Evolutionary conservation across 2,329 filamentous ascomycete species (phyloP), one percentile per base, ranked within the genome.

Genomic region (Coniosporium tulheliwenetii): DNA sequence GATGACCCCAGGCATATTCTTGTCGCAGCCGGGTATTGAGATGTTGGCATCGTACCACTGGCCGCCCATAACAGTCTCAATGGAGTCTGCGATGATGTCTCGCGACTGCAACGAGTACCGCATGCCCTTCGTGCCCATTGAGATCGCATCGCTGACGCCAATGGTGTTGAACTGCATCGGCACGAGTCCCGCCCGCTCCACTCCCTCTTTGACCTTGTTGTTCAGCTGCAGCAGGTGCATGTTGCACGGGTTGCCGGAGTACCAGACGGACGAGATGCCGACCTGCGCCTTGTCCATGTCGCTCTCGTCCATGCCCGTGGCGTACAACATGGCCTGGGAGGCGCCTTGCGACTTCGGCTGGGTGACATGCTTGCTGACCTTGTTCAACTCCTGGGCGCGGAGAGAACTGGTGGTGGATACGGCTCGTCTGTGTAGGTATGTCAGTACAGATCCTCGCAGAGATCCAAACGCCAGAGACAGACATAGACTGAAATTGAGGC

Each of bases 91-190:
- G 53, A 98, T 98, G 54, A 98, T 76, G 63, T 98, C 91, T 60
- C 91, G 75, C 50, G 85, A 93, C 68, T 96, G 91, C 40, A 95
- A 71, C 41, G 83, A 91, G 66, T 86, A 96, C 47, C 89, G 76
- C 91, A 98, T 98, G 52, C 93, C 91, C 31, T 80, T 84, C 38
- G 91, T 98, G 39, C 91, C 91, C 91, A 98, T 98, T 52, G 85
- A 94, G 53, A 98, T 98, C 44, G 78, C 91, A 60, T 98, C 91
- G 48, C 85, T 94, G 50, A 98, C 93, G 55, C 91, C 91, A 55
- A 98, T 85, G 45, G 93, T 98, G 71, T 98, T 98, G 76, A 98
- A 98, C 61, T 95, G 87, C 71, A 93, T 93, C 47, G 86, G 85
- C 45, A 93, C 73, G 45, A 98, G 71, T 15, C 85, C 60, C 5